These are phyloP conservation scores for Xerocomus amazonicus DNA, from an alignment of 1,284 basidiomycete genomes.

Conservation along the genomic window DNA sequence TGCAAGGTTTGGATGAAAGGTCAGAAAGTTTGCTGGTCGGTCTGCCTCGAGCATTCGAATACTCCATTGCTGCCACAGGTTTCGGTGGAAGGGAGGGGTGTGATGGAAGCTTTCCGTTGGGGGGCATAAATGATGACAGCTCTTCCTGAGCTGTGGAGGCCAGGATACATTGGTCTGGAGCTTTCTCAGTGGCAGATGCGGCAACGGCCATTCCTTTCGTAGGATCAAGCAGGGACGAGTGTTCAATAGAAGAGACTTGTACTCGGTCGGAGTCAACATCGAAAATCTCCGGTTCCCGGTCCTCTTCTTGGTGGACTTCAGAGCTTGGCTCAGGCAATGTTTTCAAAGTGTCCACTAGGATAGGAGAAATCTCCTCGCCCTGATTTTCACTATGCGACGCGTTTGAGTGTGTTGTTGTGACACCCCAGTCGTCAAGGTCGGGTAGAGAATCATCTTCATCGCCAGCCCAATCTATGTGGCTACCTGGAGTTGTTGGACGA, in stretches of 20 bases:
- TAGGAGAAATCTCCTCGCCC: constrained; percentile 58
- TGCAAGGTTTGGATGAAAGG: constrained; percentile 15
- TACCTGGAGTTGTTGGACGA: constrained; percentile 66
- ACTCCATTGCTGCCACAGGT: constrained; percentile 35
- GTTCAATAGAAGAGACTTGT: constrained; percentile 7
- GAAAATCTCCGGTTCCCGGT: constrained; percentile 22
- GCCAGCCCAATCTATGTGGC: constrained; percentile 81
- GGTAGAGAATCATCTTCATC: constrained; percentile 79
- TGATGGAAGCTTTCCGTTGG: constrained; percentile 24
- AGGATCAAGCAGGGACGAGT: constrained; percentile 10
- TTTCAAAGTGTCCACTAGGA: constrained; percentile 60
- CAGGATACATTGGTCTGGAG: constrained; percentile 8
- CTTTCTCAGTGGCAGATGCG: neutral
- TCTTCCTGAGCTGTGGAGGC: constrained; percentile 6
- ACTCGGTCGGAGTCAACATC: constrained; percentile 10
- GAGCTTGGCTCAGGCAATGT: constrained; percentile 52
- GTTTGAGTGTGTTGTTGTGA: constrained; percentile 40
- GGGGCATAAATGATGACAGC: constrained; percentile 10
- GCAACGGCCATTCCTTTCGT: neutral
- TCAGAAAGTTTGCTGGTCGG: constrained; percentile 13
- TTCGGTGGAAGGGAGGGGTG: constrained; percentile 52
- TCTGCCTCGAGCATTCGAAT: constrained; percentile 15
- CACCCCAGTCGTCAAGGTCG: constrained; percentile 79
- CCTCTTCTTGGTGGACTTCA: constrained; percentile 18
- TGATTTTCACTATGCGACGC: constrained; percentile 14